Base-by-base conservation (phyloP, 208 protist genomes). In the Herpetomonas samuelpessoai region DNA sequence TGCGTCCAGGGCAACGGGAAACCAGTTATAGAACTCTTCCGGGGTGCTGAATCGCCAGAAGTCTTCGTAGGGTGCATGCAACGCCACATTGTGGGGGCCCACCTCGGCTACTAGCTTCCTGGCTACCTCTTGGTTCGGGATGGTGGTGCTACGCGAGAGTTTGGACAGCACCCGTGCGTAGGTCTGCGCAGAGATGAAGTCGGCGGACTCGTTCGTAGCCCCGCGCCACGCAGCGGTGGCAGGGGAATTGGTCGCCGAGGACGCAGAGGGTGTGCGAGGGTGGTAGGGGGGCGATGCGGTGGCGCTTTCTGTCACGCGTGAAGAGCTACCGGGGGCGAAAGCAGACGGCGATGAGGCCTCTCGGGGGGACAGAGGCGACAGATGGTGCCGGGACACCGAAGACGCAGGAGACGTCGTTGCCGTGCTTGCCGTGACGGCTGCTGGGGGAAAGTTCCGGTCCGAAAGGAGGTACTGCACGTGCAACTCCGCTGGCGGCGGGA, bases 21-120 rank as follows among this genome's bases (percentile, higher is more conserved):
- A 56, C 63, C 79, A 85, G 12, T 54, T 53, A 30, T 59, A 68
- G 57, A 90, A 90, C 53, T 94, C 88, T 14, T 74, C 66, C 18
- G 81, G 68, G 2, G 84, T 83, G 7, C 76, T 57, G 50, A 78
- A 66, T 0, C 63, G 45, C 49, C 70, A 54, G 59, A 90, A 76
- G 24, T 65, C 60, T 16, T 69, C 24, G 62, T 80, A 90, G 22
- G 60, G 51, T 9, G 68, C 57, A 54, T 83, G 76, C 19, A 89
- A 62, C 16, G 83, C 84, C 22, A 78, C 68, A 60, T 81, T 88
- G 57, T 76, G 69, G 35, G 74, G 47, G 10, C 88, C 88, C 10
- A 80, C 70, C 2, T 54, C 35, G 22, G 50, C 38, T 26, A 88
- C 61, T n/a, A 79, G 50, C 19, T 54, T 50, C 1, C 73, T 69